Conservation (phyloP, 495 filamentous ascomycete species). For the Terfezia claveryi region DNA sequence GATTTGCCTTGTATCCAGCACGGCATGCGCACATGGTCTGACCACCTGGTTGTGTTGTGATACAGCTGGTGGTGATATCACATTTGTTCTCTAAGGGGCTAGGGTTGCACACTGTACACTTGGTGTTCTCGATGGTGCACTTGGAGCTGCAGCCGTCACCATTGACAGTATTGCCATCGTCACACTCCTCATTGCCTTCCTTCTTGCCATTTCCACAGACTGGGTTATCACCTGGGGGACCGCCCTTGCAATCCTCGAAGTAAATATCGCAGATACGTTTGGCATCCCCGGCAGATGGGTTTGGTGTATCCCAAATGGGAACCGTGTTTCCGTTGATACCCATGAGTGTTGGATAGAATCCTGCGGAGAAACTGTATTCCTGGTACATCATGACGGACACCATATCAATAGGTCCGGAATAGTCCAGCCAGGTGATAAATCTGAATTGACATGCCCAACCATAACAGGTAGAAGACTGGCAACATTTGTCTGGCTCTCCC, state of each 20-base stretch:
- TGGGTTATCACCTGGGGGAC: background rate
- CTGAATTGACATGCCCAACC: too few relatives aligned
- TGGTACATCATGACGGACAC: background rate
- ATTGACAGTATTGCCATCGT: background rate
- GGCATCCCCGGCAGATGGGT: background rate
- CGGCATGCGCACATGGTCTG: constrained; percentile 12
- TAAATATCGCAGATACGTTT: background rate
- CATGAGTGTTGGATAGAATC: background rate
- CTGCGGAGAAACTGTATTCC: background rate
- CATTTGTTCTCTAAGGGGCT: constrained; percentile 1
- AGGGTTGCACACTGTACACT: background rate
- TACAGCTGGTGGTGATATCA: constrained; percentile 13
- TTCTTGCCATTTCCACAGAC: background rate
- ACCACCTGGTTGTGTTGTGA: background rate
- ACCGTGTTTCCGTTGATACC: background rate
- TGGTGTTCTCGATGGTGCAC: background rate
- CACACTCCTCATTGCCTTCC: background rate
- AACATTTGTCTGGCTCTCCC: too few relatives aligned
- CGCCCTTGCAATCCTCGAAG: background rate
- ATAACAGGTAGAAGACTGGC: too few relatives aligned
- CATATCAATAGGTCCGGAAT: background rate
- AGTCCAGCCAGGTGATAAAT: too few relatives aligned
- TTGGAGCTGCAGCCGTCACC: background rate
- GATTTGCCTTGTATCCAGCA: constrained; percentile 2
- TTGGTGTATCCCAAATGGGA: background rate